These are phyloP conservation scores for Cyclostephanos invisitatus DNA, from an alignment of 108 stramenopile species.

Conservation along the genomic window DNA sequence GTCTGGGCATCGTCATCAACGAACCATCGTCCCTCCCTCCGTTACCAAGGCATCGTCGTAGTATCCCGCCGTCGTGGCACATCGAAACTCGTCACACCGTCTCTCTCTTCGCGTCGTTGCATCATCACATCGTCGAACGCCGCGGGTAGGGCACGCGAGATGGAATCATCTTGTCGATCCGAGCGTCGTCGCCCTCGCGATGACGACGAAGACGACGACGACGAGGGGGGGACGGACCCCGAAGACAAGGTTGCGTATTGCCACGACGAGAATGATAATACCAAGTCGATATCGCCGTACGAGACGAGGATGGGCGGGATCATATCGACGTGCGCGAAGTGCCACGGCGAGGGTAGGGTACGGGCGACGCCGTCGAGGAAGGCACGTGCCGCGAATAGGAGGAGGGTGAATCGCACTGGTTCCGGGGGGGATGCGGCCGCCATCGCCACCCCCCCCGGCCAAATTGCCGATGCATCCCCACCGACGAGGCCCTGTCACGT, in stretches of 20 bases:
- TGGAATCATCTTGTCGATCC: not conserved
- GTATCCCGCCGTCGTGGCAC: not conserved
- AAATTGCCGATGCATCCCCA: conserved; percentile 20
- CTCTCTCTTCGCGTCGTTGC: not conserved
- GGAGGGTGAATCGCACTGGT: conserved; percentile 17
- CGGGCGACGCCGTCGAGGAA: conserved; percentile 51
- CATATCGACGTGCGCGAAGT: conserved; percentile 51
- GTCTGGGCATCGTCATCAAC: conserved; percentile 5
- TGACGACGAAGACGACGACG: not conserved
- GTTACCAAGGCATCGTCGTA: not conserved
- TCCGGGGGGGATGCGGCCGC: not conserved
- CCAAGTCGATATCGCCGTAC: conserved; percentile 32
- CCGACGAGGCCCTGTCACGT: conserved; percentile 51
- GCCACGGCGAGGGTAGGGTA: conserved; percentile 64
- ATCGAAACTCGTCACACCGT: not conserved
- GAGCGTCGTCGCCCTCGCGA: conserved; percentile 10
- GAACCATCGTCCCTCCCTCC: not conserved
- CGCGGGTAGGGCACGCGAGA: not conserved
- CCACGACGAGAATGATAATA: no score
- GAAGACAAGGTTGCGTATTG: no score
- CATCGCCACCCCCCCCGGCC: not conserved
- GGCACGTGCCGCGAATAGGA: conserved; percentile 44
- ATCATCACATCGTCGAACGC: not conserved
- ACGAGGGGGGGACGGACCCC: not conserved
- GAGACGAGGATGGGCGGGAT: conserved; percentile 30